phyloP scores from a whole-genome alignment of 2,329 filamentous ascomycete species.

The Calonectria multiphialidica region DNA sequence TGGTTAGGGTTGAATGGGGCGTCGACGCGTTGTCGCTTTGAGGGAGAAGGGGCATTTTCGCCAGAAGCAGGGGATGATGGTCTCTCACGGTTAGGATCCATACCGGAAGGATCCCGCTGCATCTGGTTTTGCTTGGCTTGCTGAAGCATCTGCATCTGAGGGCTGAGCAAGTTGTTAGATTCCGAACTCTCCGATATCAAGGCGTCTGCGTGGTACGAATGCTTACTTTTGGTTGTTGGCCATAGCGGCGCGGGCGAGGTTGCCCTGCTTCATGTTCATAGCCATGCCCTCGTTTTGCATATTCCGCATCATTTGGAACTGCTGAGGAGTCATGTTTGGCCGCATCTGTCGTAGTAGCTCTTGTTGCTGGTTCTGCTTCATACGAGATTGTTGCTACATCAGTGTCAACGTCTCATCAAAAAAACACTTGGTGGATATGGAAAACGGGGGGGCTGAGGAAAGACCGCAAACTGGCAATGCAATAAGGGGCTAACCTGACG shows the following conservation, averaged over 20 bases:
- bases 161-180: constrained; percentile 55
- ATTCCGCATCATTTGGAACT: constrained; percentile 74
- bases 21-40: constrained; percentile 87
- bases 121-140: constrained; percentile 83
- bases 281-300: constrained; percentile 72
- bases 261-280: constrained; percentile 69
- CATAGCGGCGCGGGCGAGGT: constrained; percentile 80
- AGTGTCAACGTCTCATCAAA: constrained; percentile 28
- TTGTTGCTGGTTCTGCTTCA: constrained; percentile 82
- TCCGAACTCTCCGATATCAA: not conserved
- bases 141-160: constrained; percentile 79
- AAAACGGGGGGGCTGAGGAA: constrained; percentile 17
- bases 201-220: not conserved
- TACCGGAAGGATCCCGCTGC: constrained; percentile 88
- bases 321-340: constrained; percentile 68
- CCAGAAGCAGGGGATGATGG: constrained; percentile 85
- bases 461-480: constrained; percentile 3
- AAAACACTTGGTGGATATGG: constrained; percentile 33
- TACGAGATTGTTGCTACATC: constrained; percentile 72
- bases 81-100: constrained; percentile 86
- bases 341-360: constrained; percentile 82
- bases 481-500: constrained; percentile 27
- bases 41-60: constrained; percentile 92
- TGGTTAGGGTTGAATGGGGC: constrained; percentile 80
- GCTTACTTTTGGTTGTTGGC: constrained; percentile 82